Evolutionary conservation across 2,329 filamentous ascomycete species (phyloP).

Genomic region (Phoma sp.): DNA sequence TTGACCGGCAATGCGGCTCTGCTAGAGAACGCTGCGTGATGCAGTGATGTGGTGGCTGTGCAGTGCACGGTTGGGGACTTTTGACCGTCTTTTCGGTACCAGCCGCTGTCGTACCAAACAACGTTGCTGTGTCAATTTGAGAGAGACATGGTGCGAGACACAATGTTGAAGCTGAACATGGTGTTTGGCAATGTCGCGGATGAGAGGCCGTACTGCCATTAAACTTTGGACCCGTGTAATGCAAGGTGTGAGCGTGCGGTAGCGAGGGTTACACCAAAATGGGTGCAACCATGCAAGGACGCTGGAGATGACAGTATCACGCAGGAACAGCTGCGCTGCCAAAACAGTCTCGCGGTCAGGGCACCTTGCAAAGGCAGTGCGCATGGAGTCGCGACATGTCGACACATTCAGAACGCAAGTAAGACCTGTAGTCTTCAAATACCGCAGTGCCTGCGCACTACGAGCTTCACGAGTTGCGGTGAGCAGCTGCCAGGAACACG

Average conservation of each 20-base stretch:
- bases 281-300: constrained; percentile 7
- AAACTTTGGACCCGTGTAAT: constrained; percentile 4
- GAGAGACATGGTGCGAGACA: not conserved
- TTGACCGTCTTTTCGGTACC: constrained; percentile 12
- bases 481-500: constrained; percentile 7
- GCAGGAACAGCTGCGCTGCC: not conserved
- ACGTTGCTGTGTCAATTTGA: not conserved
- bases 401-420: not conserved
- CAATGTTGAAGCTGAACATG: no score
- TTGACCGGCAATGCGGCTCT: constrained; percentile 19
- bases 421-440: not conserved
- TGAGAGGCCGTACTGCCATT: not conserved
- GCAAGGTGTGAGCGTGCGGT: not conserved
- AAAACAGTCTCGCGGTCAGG: not conserved
- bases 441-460: not conserved
- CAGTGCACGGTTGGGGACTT: constrained; percentile 7
- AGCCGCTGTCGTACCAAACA: constrained; percentile 15
- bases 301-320: constrained; percentile 6
- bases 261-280: constrained; percentile 8
- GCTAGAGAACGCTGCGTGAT: not conserved
- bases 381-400: not conserved
- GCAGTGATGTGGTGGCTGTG: constrained; percentile 18
- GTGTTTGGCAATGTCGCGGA: not conserved
- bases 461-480: constrained; percentile 8
- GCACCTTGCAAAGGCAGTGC: not conserved